Evolutionary conservation across 179 eudicot genomes (phyloP).

Genomic region (Silene noctiflora): DNA sequence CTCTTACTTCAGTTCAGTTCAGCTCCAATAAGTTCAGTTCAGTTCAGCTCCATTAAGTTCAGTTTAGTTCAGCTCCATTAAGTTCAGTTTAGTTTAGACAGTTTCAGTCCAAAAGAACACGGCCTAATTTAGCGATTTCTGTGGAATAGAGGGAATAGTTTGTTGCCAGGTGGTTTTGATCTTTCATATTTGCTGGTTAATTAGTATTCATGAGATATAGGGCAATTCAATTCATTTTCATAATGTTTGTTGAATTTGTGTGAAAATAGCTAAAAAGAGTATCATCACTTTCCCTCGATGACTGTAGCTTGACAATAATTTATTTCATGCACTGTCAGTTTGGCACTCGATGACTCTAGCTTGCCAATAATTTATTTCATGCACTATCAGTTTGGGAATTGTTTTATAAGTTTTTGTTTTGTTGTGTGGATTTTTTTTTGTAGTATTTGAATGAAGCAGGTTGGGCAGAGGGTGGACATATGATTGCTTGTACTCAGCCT

Average conservation of each 20-base stretch:
- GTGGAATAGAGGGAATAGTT: not conserved
- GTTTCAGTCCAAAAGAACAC: too few relatives aligned
- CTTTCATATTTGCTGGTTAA: not conserved
- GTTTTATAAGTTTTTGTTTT: not conserved
- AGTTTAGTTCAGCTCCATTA: too few relatives aligned
- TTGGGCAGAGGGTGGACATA: conserved; percentile 80
- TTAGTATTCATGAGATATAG: not conserved
- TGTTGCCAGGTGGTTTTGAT: not conserved
- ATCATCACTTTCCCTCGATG: not conserved
- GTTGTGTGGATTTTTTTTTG: conserved; percentile 13
- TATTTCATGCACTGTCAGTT: not conserved
- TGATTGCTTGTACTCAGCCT: conserved; percentile 96
- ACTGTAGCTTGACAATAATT: not conserved
- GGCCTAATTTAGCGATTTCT: not conserved
- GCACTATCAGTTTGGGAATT: not conserved
- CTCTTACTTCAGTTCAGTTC: too few relatives aligned
- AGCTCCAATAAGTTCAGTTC: too few relatives aligned
- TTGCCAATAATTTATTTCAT: not conserved
- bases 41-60: too few relatives aligned
- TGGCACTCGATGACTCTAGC: not conserved
- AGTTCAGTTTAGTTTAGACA: too few relatives aligned
- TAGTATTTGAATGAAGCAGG: conserved; percentile 91
- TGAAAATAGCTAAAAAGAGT: not conserved
- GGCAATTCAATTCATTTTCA: not conserved
- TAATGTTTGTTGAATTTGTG: not conserved